A percentile compares a stretch with the other conserved stretches of the same genome.
Evolutionary conservation across 148 eudicot species (phyloP).

Genomic region (Cornus suecica): DNA sequence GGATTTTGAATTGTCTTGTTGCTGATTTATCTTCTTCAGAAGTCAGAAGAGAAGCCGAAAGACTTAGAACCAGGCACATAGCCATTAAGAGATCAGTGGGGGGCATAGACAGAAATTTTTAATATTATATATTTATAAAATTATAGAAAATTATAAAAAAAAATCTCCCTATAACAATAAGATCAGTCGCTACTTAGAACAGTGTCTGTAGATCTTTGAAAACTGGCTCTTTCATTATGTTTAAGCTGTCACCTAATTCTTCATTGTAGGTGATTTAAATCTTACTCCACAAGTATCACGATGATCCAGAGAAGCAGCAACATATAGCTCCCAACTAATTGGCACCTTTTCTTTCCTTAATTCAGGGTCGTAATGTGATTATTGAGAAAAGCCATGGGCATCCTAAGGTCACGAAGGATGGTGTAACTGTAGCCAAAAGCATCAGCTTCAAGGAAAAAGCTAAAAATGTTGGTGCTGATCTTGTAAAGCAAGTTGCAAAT

Average conservation of each 20-base stretch:
- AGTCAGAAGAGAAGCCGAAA: not conserved
- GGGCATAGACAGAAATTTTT: too few species aligned
- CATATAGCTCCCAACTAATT: not conserved
- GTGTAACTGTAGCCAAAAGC: conserved; percentile 98
- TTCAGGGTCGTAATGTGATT: conserved; percentile 81
- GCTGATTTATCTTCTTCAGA: not conserved
- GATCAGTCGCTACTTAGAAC: too few species aligned
- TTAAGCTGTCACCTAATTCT: not conserved
- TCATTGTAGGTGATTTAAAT: not conserved
- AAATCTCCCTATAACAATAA: too few species aligned
- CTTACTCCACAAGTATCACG: not conserved
- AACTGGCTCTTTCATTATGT: not conserved
- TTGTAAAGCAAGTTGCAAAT: conserved; percentile 90
- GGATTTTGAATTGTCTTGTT: not conserved
- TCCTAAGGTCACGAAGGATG: conserved; percentile 95
- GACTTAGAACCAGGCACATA: too few species aligned
- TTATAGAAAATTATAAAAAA: too few species aligned
- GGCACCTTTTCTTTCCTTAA: conserved; percentile 8
- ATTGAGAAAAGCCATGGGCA: conserved; percentile 59
- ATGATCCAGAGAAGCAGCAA: not conserved
- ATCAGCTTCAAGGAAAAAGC: conserved; percentile 63
- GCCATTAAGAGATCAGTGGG: too few species aligned
- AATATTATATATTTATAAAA: too few species aligned
- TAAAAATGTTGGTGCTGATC: conserved; percentile 88
- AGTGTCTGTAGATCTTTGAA: not conserved